These are phyloP conservation scores for Phytophthora hibernalis DNA, from an alignment of 352 stramenopile genomes.

Conservation along the genomic window DNA sequence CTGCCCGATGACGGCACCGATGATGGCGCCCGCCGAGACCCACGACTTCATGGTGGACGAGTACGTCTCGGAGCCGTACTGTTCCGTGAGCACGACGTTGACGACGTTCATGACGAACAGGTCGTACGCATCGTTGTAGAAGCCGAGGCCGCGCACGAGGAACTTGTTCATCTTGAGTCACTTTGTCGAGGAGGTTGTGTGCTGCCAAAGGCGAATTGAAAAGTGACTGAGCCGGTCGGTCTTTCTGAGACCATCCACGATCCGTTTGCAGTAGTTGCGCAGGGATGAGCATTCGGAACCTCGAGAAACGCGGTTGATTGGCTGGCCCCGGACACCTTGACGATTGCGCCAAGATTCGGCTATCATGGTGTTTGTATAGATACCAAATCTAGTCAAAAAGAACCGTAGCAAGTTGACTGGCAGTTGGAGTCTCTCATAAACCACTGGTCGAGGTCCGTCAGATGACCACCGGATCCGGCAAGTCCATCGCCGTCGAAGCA, in stretches of 20 bases:
- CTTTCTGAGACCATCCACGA: constrained; percentile 21
- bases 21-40: constrained; percentile 23
- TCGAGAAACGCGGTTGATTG: constrained; percentile 16
- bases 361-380: background rate
- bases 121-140: constrained; percentile 19
- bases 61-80: constrained; percentile 13
- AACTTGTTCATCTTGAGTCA: constrained; percentile 18
- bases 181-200: constrained; percentile 9
- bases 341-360: background rate
- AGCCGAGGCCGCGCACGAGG: constrained; percentile 14
- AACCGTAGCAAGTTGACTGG: background rate
- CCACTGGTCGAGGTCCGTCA: background rate
- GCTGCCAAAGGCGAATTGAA: constrained; percentile 11
- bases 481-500: background rate
- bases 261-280: constrained; percentile 20
- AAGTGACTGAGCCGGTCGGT: constrained; percentile 13
- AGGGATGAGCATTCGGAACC: constrained; percentile 34
- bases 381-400: background rate
- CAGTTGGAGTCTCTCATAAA: constrained; percentile 6
- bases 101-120: constrained; percentile 22
- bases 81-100: constrained; percentile 19
- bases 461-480: background rate
- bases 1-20: constrained; percentile 29
- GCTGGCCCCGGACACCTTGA: constrained; percentile 14
- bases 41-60: constrained; percentile 19